Conservation (phyloP, 2,329 filamentous ascomycete species). For the Chalara sp. region DNA sequence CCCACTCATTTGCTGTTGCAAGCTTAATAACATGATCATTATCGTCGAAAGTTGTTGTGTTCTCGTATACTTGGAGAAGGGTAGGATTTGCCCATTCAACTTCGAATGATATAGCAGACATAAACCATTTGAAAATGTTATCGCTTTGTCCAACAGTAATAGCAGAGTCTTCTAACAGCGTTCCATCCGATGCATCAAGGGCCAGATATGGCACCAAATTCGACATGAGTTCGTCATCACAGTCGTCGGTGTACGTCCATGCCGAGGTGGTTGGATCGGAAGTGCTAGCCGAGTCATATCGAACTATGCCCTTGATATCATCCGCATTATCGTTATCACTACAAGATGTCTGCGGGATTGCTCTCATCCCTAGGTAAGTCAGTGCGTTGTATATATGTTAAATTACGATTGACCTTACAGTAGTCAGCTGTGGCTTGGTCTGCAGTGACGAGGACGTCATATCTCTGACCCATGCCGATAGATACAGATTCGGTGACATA, state of each 20-base stretch:
- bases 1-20: neutral
- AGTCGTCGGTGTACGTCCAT: slow-evolving; percentile 11
- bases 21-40: neutral
- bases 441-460: slow-evolving; percentile 37
- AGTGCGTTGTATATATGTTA: too few species aligned
- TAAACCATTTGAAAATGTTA: neutral
- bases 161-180: neutral
- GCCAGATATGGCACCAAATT: slow-evolving; percentile 29
- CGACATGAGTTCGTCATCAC: slow-evolving; percentile 18
- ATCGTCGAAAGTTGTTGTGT: neutral
- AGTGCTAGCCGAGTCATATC: too few species aligned
- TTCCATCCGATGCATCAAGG: slow-evolving; percentile 19
- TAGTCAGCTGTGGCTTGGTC: slow-evolving; percentile 39
- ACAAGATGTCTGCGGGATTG: slow-evolving; percentile 42
- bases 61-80: neutral
- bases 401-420: too few species aligned
- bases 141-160: neutral
- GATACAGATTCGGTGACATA: slow-evolving; percentile 38
- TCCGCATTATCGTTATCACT: slow-evolving; percentile 50
- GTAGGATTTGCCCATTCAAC: neutral
- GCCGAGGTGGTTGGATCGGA: slow-evolving; percentile 15
- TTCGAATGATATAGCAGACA: neutral
- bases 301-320: slow-evolving; percentile 38
- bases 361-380: too few species aligned
- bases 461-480: slow-evolving; percentile 47